Percentiles rank a stretch among this genome's conserved stretches.
phyloP scores from a whole-genome alignment of 2,329 filamentous ascomycete species.

The Lizonia empirigonia region DNA sequence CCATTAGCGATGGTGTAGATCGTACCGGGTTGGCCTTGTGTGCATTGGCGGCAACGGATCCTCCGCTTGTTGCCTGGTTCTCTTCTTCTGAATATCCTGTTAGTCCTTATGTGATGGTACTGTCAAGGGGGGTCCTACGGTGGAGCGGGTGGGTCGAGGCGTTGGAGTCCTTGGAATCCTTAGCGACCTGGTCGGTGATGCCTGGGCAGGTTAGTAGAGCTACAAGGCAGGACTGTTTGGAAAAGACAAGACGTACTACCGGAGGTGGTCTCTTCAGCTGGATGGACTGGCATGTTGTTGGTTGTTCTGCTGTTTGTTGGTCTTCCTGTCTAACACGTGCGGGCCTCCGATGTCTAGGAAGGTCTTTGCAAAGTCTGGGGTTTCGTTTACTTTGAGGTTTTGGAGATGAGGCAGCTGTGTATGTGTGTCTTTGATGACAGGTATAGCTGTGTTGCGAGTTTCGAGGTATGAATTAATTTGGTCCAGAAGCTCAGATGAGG shows the following conservation, averaged over 20 bases:
- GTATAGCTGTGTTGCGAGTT: not conserved
- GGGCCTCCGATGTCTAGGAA: conserved; percentile 19
- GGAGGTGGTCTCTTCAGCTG: conserved; percentile 48
- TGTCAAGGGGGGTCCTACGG: conserved; percentile 17
- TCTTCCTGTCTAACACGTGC: conserved; percentile 12
- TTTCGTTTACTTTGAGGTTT: conserved; percentile 8
- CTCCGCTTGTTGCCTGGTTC: conserved; percentile 42
- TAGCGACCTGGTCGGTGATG: conserved; percentile 54
- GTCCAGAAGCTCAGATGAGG: conserved; percentile 14
- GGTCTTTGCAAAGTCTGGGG: not conserved
- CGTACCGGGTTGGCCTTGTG: conserved; percentile 52
- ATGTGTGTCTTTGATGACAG: not conserved
- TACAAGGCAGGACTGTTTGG: too few species aligned
- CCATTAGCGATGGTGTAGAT: conserved; percentile 8
- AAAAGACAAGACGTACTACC: conserved; percentile 47
- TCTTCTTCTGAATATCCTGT: conserved; percentile 27
- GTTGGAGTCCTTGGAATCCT: conserved; percentile 51
- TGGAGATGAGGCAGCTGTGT: not conserved
- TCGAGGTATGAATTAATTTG: conserved; percentile 15
- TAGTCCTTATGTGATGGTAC: conserved; percentile 11
- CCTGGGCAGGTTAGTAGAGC: conserved; percentile 27
- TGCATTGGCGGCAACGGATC: conserved; percentile 42
- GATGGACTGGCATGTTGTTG: conserved; percentile 51
- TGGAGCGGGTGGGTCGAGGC: conserved; percentile 47
- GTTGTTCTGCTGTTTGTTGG: conserved; percentile 12